phyloP scores from a whole-genome alignment of 495 filamentous ascomycete genomes.

The Podospora comata region DNA sequence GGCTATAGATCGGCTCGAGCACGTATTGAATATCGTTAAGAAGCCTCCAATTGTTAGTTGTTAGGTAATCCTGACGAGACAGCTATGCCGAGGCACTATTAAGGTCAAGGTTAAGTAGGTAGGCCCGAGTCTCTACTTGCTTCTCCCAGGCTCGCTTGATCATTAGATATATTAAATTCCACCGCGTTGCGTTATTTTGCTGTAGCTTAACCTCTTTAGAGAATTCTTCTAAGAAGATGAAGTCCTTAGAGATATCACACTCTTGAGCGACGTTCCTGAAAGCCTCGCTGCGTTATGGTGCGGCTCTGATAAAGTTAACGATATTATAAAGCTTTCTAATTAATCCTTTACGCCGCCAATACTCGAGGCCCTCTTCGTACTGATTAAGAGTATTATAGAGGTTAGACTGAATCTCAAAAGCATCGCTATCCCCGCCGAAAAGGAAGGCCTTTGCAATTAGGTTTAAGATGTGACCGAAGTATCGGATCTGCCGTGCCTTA shows the following conservation, averaged over 20 bases:
- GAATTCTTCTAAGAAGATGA: background rate
- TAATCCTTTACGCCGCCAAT: conserved; percentile 2
- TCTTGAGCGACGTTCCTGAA: conserved; percentile 1
- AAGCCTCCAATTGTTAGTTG: background rate
- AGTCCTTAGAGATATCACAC: background rate
- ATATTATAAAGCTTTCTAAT: conserved; percentile 4
- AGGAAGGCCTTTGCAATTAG: conserved; percentile 4
- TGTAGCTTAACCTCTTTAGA: conserved; percentile 1
- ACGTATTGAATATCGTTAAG: conserved; percentile 5
- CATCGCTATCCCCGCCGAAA: conserved; percentile 4
- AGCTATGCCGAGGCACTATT: background rate
- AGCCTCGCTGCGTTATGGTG: conserved; percentile 2
- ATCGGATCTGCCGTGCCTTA: background rate
- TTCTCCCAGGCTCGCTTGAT: conserved; percentile 5
- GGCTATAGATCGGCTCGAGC: conserved; percentile 5
- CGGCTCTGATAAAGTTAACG: conserved; percentile 2
- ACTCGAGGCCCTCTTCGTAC: conserved; percentile 5
- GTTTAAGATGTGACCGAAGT: conserved; percentile 6
- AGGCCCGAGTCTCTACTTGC: conserved; percentile 2
- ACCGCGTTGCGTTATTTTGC: conserved; percentile 5
- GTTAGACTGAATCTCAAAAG: conserved; percentile 4
- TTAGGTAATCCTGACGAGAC: background rate
- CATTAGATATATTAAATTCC: conserved; percentile 2
- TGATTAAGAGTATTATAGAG: background rate
- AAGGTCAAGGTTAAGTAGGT: background rate